Evolutionary conservation across 2,329 filamentous ascomycete genomes (phyloP), one percentile per base, ranked within the genome.

Genomic region (Claviceps cyperi): DNA sequence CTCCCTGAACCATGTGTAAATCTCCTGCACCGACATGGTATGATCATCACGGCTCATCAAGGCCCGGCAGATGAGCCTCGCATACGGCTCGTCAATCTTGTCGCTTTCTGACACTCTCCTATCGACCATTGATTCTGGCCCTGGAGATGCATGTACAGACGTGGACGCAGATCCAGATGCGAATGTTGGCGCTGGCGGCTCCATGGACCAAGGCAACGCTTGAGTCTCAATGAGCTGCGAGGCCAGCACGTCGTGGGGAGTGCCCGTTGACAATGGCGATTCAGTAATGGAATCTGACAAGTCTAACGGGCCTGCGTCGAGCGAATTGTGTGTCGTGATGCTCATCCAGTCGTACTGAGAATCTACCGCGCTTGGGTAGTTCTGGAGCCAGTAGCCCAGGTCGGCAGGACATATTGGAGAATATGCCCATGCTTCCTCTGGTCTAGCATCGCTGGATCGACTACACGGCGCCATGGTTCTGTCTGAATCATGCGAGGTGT

Each of bases 1-100:
- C 28, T 82, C 75, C 41, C 78, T 73, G 60, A 97, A 94, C 89
- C 91, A 97, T 51, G 83, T 75, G 66, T 97, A 97, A 51, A 97
- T 86, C 49, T 94, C 83, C 57, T 89, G 82, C 13, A 97, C 73
- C 2, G 84, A 79, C 79, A 96, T 84, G 21, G 78, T 80, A 54
- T 84, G 75, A 5, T 73, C 70, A 0, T 80, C 77, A 0, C 75
- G 76, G 56, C 79, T 79, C 69, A 82, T 77, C 19, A 97, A 76
- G 1, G 88, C 88, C 48, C 75, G 72, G 60, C 83, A 85, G 53
- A 97, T 87, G 15, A 95, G 75, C 58, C 84, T 76, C 0, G 91
- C 89, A 61, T 97, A 97, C 1, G 88, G 84, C 52, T 78, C 76
- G 21, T 80, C 76, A 5, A 60, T 58, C 47, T 66, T 66, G 8